Evolutionary conservation across 2,329 filamentous ascomycete genomes (phyloP), one percentile per base, ranked within the genome.

Genomic region (Grosmannia huntii): DNA sequence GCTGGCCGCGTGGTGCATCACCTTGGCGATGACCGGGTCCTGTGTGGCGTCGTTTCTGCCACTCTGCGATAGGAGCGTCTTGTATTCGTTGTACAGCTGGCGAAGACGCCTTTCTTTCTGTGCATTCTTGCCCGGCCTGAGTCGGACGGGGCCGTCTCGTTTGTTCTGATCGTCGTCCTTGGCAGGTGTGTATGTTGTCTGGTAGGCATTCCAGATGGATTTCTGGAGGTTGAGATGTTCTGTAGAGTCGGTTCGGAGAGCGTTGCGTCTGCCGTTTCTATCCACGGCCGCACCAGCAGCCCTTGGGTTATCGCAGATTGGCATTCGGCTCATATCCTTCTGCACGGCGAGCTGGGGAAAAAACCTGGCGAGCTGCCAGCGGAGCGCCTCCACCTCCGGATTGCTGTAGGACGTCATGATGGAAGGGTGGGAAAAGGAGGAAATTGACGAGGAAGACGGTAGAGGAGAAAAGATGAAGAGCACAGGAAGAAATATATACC

Each of bases 141-240:
- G 28, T 25, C 36, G 33, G 25, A 12, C 23, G 21, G 16, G 48
- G 3, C 25, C 10, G 48, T 9, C 25, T 50, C 14, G 23, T 4
- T 19, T 25, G 48, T 19, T 7, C 7, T 38, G 33, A 28, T 49
- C 3, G 46, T 11, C 11, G n/a, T 49, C 12, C 10, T 10, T 16
- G 2, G 25, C 6, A 12, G 14, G 4, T 5, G 48, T 36, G 19
- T n/a, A 21, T 3, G 44, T 46, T n/a, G 49, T 23, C 19, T 46
- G 55, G 9, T 57, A 57, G 3, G 59, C n/a, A 7, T 55, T 53
- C 59, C 59, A 58, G 31, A 57, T 19, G 14, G 59, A 58, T 4
- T 33, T 53, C 33, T 58, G 41, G 27, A 59, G n/a, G 14, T 57
- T 14, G 14, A 61, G 36, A 31, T 48, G n/a, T 27, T 23, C 23